Conservation (phyloP, 2,329 filamentous ascomycete species). For the Torrubiellomyces zombiae region DNA sequence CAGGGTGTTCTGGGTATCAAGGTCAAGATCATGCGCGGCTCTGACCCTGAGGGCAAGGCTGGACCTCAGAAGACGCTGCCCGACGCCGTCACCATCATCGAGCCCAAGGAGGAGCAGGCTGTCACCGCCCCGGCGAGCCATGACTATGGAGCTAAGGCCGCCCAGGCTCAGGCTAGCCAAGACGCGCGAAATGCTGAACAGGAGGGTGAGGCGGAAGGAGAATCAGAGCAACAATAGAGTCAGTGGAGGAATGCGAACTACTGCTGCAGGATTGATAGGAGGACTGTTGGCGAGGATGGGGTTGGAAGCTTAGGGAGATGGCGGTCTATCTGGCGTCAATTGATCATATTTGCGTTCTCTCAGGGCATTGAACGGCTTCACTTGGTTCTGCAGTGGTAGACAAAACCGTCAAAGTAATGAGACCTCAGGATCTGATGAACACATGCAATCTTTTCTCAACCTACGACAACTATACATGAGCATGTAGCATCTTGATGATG, state of each 20-base stretch:
- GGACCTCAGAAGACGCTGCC: conserved; percentile 94
- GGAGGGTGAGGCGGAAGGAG: conserved; percentile 29
- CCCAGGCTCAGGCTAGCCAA: conserved; percentile 50
- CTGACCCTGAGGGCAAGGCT: conserved; percentile 97
- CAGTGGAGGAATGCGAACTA: not conserved
- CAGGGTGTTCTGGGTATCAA: conserved; percentile 99
- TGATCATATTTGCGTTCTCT: conserved; percentile 24
- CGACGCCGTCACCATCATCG: conserved; percentile 97
- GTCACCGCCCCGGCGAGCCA: conserved; percentile 91
- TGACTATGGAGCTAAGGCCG: conserved; percentile 93
- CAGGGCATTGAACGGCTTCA: conserved; percentile 21
- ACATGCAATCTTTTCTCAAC: not conserved
- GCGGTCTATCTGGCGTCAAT: conserved; percentile 23
- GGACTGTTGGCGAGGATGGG: conserved; percentile 4
- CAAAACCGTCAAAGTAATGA: conserved; percentile 19
- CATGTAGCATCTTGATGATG: too few relatives aligned
- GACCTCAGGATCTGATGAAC: conserved; percentile 15
- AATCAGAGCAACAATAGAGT: conserved; percentile 2
- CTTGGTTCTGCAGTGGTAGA: conserved; percentile 21
- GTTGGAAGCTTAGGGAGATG: conserved; percentile 10
- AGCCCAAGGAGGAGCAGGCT: conserved; percentile 98
- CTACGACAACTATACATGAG: too few relatives aligned
- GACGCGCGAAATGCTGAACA: conserved; percentile 42
- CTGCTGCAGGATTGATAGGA: not conserved
- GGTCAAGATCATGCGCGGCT: conserved; percentile 99